Base-by-base conservation (phyloP, 2,329 filamentous ascomycete genomes). In the Tolypocladium nubicola region DNA sequence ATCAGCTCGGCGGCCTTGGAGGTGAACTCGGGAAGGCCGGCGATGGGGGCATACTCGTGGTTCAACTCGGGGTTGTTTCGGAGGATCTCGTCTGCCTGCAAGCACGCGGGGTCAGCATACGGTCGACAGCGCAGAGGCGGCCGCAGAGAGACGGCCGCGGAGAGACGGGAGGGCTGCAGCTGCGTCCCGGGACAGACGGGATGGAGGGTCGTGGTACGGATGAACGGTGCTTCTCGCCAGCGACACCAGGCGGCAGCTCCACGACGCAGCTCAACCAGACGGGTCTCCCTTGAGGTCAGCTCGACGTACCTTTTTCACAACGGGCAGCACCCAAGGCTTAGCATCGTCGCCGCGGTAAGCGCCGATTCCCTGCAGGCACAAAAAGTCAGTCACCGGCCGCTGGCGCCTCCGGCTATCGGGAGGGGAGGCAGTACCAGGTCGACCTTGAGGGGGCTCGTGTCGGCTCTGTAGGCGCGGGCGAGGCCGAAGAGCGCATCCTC, bases 21-120 rank as follows among this genome's bases (percentile, higher is more conserved):
- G 59, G 90, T 97, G 77, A 97, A 95, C 61, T 87, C 81, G 57
- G 86, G 76, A 59, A 97, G 82, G 69, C 94, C 94, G 61, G 91
- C 88, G 71, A 99, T 99, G 59, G 94, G 93, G 59, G 95, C 90
- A 76, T 99, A 99, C 81, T 99, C 94, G 79, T 99, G 93, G 78
- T 99, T 96, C 66, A 96, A 81, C 59, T 89, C 83, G 69, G 93
- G 91, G 75, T 97, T 91, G 70, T 88, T 87, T 73, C 86, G 88
- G 64, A 97, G 83, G 67, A 90, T 85, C 63, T 94, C 88, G 72
- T 97, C 92, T 66, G 94, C 94, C 93, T 97, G 70, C 61, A 57
- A 60, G 58, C 56, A 63, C 53, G 59, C 56, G 58, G 60, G 10
- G 47, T 50, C 47, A 50, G 47, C 47, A 11, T 7, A 5, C 9